Evolutionary conservation across 78 protist species (phyloP).

Genomic region (Bodo saltans): DNA sequence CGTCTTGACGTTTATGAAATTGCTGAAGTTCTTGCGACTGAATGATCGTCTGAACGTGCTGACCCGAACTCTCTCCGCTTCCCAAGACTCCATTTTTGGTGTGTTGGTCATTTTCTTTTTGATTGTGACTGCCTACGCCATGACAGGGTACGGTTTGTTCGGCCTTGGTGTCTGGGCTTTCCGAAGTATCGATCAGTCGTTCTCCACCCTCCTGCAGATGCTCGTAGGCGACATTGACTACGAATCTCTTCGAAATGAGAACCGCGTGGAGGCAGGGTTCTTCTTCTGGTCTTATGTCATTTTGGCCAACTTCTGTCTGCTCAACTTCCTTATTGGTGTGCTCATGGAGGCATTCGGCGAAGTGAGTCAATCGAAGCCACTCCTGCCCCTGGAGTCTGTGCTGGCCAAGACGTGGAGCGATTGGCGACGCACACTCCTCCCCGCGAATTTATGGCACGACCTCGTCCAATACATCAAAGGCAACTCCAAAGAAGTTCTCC

Average conservation of each 20-base stretch:
- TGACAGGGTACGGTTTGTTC: not conserved
- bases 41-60: slow-evolving; percentile 32
- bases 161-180: not conserved
- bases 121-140: not conserved
- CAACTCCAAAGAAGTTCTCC: not conserved
- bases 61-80: not conserved
- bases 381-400: not conserved
- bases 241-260: not conserved
- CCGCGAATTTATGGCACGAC: not conserved
- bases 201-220: not conserved
- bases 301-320: slow-evolving; percentile 4
- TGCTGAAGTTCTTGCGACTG: slow-evolving; percentile 22
- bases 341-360: slow-evolving; percentile 25
- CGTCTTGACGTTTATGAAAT: slow-evolving; percentile 7
- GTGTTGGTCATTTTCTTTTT: not conserved
- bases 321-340: slow-evolving; percentile 28
- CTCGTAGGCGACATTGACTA: slow-evolving; percentile 7
- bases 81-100: not conserved
- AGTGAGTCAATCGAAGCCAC: not conserved
- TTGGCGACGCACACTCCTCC: not conserved
- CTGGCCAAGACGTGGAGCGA: slow-evolving; percentile 10
- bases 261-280: not conserved
- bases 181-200: not conserved
- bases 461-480: too few species aligned
- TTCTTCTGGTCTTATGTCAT: slow-evolving; percentile 19